Percentiles rank a stretch among this genome's conserved stretches.
These are phyloP conservation scores for Pyrrhoderma lamaoense DNA, from an alignment of 1,284 basidiomycete genomes.

Conservation along the genomic window DNA sequence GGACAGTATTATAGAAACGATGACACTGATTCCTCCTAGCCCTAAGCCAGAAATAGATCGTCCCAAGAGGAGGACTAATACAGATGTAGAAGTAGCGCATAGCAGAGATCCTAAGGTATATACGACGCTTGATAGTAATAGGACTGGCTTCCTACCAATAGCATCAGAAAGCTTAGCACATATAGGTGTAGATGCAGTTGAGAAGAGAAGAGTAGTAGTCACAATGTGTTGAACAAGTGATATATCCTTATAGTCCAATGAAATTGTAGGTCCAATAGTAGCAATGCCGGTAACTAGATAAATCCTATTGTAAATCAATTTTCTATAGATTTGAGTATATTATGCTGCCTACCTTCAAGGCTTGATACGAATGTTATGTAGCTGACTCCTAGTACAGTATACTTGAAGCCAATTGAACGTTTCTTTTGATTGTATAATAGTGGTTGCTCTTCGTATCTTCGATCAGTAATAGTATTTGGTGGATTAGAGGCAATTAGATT, in stretches of 20 bases:
- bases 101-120: neutral
- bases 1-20: neutral
- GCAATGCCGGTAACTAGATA: neutral
- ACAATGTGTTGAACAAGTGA: neutral
- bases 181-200: neutral
- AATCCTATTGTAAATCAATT: neutral
- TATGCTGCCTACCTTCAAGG: neutral
- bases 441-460: no score
- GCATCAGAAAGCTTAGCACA: neutral
- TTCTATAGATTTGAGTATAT: no score
- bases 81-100: no score
- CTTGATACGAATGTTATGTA: neutral
- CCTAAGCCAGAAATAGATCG: neutral
- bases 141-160: neutral
- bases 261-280: neutral
- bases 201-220: neutral
- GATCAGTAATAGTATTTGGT: no score
- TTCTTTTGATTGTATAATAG: no score
- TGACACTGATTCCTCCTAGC: neutral
- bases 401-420: neutral
- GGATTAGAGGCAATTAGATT: no score
- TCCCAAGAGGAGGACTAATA: neutral
- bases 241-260: neutral
- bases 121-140: no score
- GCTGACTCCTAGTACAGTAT: neutral